A percentile compares a stretch with the other conserved stretches of the same genome.
These are phyloP conservation scores for Nemania abortiva DNA, from an alignment of 2,329 filamentous ascomycete species.

Conservation along the genomic window DNA sequence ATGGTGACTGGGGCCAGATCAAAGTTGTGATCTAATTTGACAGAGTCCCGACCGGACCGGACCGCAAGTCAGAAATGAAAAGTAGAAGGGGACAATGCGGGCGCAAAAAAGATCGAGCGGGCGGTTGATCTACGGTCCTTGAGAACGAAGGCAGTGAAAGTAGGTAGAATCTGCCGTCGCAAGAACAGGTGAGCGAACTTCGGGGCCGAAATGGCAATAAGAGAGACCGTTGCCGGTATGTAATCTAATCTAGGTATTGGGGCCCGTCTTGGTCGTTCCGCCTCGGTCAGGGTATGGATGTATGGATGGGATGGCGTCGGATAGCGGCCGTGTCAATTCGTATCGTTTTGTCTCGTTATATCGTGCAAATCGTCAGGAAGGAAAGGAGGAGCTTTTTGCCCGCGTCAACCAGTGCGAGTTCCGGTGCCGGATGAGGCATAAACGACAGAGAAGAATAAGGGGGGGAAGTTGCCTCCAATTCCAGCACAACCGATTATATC, in stretches of 20 bases:
- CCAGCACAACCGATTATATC: conserved; percentile 22
- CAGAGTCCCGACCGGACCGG: background rate
- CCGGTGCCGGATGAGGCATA: background rate
- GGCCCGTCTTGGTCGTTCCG: conserved; percentile 26
- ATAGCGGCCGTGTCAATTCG: conserved; percentile 25
- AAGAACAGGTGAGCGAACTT: conserved; percentile 4
- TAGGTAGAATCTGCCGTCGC: conserved; percentile 2
- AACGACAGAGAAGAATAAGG: background rate
- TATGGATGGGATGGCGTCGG: conserved; percentile 6
- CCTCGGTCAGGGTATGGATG: no score
- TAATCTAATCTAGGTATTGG: conserved; percentile 34
- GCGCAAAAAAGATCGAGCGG: background rate
- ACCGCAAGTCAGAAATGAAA: background rate
- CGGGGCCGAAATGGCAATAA: conserved; percentile 2
- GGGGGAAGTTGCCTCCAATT: background rate
- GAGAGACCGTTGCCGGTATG: conserved; percentile 36
- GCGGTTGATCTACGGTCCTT: background rate
- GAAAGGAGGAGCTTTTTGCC: background rate
- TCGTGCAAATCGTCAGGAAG: conserved; percentile 40
- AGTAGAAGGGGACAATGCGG: background rate
- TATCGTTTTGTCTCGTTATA: conserved; percentile 40
- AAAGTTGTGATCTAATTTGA: background rate
- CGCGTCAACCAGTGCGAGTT: background rate
- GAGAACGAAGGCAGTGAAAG: background rate
- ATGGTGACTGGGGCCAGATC: conserved; percentile 35